These are phyloP conservation scores for Knoxdaviesia proteae DNA, from an alignment of 2,329 filamentous ascomycete species.

Conservation along the genomic window DNA sequence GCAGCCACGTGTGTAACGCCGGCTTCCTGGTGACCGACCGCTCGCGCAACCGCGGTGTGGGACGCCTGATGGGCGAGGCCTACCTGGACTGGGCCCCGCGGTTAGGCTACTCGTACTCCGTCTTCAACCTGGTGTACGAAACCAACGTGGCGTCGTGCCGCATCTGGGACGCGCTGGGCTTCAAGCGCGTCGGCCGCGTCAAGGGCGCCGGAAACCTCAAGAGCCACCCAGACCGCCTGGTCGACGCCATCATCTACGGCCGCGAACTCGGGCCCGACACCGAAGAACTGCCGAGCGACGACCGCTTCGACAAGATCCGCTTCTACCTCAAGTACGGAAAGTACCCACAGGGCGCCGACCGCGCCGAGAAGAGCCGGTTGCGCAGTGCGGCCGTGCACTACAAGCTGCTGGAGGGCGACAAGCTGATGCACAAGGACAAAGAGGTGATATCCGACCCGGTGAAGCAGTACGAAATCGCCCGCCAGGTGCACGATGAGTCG, in stretches of 20 bases:
- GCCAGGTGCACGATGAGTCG: slow-evolving; percentile 48
- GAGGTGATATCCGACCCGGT: slow-evolving; percentile 85
- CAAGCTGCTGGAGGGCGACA: slow-evolving; percentile 58
- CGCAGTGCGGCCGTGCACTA: slow-evolving; percentile 90
- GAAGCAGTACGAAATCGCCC: slow-evolving; percentile 76
- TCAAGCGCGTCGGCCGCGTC: slow-evolving; percentile 77
- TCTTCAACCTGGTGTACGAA: slow-evolving; percentile 90
- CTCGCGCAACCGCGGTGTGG: slow-evolving; percentile 52
- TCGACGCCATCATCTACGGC: slow-evolving; percentile 65
- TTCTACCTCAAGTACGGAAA: slow-evolving; percentile 90
- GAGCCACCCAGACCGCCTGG: slow-evolving; percentile 44
- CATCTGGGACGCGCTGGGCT: slow-evolving; percentile 81
- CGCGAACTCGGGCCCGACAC: slow-evolving; percentile 33
- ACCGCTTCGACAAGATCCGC: slow-evolving; percentile 39
- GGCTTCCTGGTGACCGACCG: slow-evolving; percentile 58
- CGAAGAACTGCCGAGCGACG: slow-evolving; percentile 4
- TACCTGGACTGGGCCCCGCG: slow-evolving; percentile 61
- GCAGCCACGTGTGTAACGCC: slow-evolving; percentile 79
- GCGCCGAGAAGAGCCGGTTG: slow-evolving; percentile 86
- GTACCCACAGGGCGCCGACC: slow-evolving; percentile 82
- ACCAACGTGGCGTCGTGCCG: slow-evolving; percentile 77
- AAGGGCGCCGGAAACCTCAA: slow-evolving; percentile 49
- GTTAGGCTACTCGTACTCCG: slow-evolving; percentile 75
- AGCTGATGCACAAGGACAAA: slow-evolving; percentile 92
- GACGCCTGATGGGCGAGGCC: slow-evolving; percentile 53